Percentiles rank a stretch among this genome's conserved stretches.
These are phyloP conservation scores for Cairneyella variabilis DNA, from an alignment of 495 filamentous ascomycete species.

Conservation along the genomic window DNA sequence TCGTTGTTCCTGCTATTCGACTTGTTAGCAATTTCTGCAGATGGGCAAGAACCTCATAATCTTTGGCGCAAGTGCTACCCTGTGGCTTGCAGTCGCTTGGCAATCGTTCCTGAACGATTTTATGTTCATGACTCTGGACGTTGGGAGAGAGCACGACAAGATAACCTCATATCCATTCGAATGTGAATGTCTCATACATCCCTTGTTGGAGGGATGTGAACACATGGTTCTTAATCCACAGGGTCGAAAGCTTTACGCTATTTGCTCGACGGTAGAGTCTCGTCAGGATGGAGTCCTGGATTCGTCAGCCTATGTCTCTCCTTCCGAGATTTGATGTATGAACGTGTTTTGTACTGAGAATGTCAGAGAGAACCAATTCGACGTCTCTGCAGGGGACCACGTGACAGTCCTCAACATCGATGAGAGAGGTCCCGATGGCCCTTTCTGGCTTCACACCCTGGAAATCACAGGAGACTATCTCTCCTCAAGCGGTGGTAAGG, in stretches of 20 bases:
- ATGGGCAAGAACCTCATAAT: slow-evolving; percentile 3
- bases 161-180: not conserved
- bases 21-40: too few species aligned
- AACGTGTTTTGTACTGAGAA: too few species aligned
- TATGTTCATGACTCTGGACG: not conserved
- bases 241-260: slow-evolving; percentile 30
- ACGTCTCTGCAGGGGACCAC: not conserved
- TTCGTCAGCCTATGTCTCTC: not conserved
- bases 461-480: not conserved
- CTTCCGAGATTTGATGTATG: too few species aligned
- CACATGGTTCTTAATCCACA: slow-evolving; percentile 32
- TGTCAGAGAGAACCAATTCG: slow-evolving; percentile 4
- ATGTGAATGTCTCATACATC: not conserved
- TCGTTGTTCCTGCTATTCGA: too few species aligned
- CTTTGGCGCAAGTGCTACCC: not conserved
- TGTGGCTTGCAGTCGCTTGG: not conserved
- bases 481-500: not conserved
- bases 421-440: not conserved
- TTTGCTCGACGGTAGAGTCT: slow-evolving; percentile 25
- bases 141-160: not conserved
- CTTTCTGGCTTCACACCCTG: not conserved
- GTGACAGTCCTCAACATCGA: slow-evolving; percentile 10
- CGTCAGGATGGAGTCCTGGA: slow-evolving; percentile 17
- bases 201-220: slow-evolving; percentile 30
- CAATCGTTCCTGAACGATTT: not conserved